phyloP scores from a whole-genome alignment of 2,329 filamentous ascomycete genomes.

The Incumbomyces delicatus region DNA sequence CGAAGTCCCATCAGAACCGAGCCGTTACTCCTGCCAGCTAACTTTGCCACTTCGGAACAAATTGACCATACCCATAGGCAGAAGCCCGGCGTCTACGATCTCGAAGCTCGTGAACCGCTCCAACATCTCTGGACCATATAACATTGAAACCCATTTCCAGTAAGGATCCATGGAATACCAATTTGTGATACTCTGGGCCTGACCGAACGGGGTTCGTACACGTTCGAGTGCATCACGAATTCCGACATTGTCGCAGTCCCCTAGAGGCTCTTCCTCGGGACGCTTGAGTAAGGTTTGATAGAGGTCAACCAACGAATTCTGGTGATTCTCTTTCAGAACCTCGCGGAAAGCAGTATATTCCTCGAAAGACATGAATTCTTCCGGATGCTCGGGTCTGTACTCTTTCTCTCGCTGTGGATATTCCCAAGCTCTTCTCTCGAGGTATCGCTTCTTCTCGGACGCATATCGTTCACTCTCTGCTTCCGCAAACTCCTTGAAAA shows the following conservation, averaged over 20 bases:
- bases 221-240: constrained; percentile 5
- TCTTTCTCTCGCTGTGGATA: background rate
- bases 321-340: constrained; percentile 14
- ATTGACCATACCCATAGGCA: constrained; percentile 35
- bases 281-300: constrained; percentile 26
- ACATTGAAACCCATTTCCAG: constrained; percentile 34
- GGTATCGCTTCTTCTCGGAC: constrained; percentile 27
- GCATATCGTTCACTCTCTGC: constrained; percentile 48
- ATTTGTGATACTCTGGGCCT: constrained; percentile 9
- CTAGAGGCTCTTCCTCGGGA: constrained; percentile 25
- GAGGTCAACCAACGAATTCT: constrained; percentile 22
- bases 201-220: constrained; percentile 6
- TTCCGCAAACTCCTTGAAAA: constrained; percentile 26
- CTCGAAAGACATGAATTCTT: constrained; percentile 30
- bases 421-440: constrained; percentile 15
- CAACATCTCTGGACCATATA: constrained; percentile 33
- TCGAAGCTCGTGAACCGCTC: constrained; percentile 31
- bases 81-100: constrained; percentile 31
- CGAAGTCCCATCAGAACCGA: too few relatives aligned
- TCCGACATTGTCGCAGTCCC: constrained; percentile 23
- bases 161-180: constrained; percentile 32
- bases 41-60: constrained; percentile 32
- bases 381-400: constrained; percentile 9
- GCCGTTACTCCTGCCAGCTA: constrained; percentile 30
- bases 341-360: constrained; percentile 31